These are phyloP conservation scores for Oryza glumipatula DNA, from an alignment of 176 grass and related monocot genomes.

Conservation along the genomic window DNA sequence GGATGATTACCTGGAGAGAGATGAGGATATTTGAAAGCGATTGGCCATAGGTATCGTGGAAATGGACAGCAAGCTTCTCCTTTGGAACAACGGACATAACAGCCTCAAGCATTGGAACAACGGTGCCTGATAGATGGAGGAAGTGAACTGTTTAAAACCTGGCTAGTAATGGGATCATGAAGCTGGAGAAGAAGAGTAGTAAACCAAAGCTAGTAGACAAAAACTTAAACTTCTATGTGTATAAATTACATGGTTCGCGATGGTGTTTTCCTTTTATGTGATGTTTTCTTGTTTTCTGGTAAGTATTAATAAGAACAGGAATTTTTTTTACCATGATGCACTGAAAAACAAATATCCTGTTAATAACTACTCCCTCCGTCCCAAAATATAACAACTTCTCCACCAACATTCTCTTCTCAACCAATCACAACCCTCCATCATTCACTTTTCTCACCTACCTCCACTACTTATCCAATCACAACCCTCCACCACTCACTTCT, in stretches of 20 bases:
- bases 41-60: slow-evolving; percentile 94
- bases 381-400: too few species aligned
- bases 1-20: slow-evolving; percentile 73
- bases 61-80: slow-evolving; percentile 94
- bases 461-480: too few species aligned
- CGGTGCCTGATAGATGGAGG: slow-evolving; percentile 47
- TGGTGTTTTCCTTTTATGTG: not conserved
- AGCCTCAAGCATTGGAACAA: slow-evolving; percentile 83
- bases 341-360: not conserved
- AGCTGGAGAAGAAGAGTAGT: not conserved
- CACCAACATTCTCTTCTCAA: too few species aligned
- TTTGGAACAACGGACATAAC: slow-evolving; percentile 69
- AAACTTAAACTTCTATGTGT: not conserved
- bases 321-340: not conserved
- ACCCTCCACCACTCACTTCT: too few species aligned
- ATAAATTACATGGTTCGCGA: not conserved
- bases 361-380: too few species aligned
- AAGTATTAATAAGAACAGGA: not conserved
- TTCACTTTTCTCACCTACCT: too few species aligned
- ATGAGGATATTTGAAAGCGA: slow-evolving; percentile 87
- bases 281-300: not conserved
- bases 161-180: not conserved
- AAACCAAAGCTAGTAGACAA: not conserved
- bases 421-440: too few species aligned
- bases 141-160: not conserved